Percentiles rank a stretch among this genome's conserved stretches.
These are phyloP conservation scores for Erythrophleum ivorense DNA, from an alignment of 331 rosid species.

Conservation along the genomic window DNA sequence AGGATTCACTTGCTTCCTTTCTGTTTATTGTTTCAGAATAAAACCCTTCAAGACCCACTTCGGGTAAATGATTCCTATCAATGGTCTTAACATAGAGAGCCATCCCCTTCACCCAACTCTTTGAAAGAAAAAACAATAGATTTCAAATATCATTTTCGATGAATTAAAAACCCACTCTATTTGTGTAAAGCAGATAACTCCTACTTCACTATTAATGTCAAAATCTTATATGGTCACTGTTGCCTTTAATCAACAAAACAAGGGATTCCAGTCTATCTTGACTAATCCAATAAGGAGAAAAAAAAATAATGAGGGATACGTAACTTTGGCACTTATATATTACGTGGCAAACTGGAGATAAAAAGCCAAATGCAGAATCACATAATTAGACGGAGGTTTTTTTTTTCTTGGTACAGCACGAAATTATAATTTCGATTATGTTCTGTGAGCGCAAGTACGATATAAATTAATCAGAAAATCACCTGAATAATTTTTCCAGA, in stretches of 20 bases:
- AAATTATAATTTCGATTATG: too few relatives aligned
- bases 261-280: neutral
- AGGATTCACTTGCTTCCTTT: constrained; percentile 39
- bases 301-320: neutral
- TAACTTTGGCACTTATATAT: neutral
- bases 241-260: neutral
- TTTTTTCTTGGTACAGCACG: too few relatives aligned
- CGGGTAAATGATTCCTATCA: constrained; percentile 45
- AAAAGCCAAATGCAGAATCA: neutral
- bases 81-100: constrained; percentile 43
- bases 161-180: neutral
- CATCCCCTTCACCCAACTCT: constrained; percentile 53
- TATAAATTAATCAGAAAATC: too few relatives aligned
- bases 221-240: neutral
- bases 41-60: constrained; percentile 50
- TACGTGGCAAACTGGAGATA: neutral
- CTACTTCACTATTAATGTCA: neutral
- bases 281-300: neutral
- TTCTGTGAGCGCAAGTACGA: too few relatives aligned
- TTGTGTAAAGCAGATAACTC: neutral
- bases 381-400: neutral
- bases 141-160: neutral
- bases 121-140: neutral
- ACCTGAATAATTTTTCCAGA: constrained; percentile 38
- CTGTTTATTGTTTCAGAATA: constrained; percentile 37